A percentile compares a stretch with the other conserved stretches of the same genome.
Evolutionary conservation across 140 eudicot genomes (phyloP).

Genomic region (Stevia rebaudiana): DNA sequence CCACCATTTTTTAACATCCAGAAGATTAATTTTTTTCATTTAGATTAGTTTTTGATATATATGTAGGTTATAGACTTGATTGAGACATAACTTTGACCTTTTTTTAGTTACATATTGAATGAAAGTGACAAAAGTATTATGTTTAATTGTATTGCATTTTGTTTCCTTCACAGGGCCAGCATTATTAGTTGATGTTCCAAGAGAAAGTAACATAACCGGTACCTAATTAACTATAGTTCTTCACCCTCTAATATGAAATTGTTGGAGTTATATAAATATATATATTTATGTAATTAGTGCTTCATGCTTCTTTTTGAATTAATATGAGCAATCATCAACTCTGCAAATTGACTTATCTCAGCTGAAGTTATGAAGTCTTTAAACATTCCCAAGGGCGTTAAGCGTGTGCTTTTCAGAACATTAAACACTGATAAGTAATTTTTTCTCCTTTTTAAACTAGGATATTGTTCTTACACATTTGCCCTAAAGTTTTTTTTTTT

Average conservation of each 20-base stretch:
- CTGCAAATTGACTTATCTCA: conserved; percentile 21
- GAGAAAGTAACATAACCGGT: conserved; percentile 68
- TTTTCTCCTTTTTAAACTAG: neutral
- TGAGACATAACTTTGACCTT: neutral
- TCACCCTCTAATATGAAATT: neutral
- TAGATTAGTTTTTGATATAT: neutral
- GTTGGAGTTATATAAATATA: neutral
- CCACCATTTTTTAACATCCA: too few relatives aligned
- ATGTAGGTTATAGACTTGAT: neutral
- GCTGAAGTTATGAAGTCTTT: conserved; percentile 65
- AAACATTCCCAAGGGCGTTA: conserved; percentile 60
- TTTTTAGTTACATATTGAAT: neutral
- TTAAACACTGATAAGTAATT: conserved; percentile 66
- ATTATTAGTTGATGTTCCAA: conserved; percentile 65
- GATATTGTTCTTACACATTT: neutral
- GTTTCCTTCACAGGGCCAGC: conserved; percentile 44
- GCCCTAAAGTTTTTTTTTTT: neutral
- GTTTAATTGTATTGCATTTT: conserved; percentile 1
- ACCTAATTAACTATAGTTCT: neutral
- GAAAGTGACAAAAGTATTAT: neutral
- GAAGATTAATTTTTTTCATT: neutral
- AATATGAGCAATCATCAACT: neutral
- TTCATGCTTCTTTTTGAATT: neutral
- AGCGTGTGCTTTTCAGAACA: conserved; percentile 73
- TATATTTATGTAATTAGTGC: neutral